Evolutionary conservation across 148 eudicot genomes (phyloP), one percentile per base, ranked within the genome.

Genomic region (Vaccinium darrowii): DNA sequence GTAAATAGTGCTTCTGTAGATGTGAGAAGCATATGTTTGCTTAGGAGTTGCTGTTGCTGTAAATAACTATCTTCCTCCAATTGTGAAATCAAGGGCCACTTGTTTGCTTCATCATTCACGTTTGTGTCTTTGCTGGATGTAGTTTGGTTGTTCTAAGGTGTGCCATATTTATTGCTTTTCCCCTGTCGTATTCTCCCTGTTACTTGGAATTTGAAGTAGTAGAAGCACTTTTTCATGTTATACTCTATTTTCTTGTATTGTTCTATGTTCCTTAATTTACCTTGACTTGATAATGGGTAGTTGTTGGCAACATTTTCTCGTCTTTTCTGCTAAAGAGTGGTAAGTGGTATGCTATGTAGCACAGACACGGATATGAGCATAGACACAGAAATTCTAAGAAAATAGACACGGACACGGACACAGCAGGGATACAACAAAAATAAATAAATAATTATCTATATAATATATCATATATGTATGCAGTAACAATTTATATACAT

Each of bases 21-120:
- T 85, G n/a, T 77, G 83, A 25, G 72, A 18, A 86, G 74, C n/a
- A 60, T 73, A 57, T 81, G 16, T 71, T 14, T 56, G 73, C 56
- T 84, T 85, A 30, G n/a, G 18, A 81, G 67, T 85, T 82, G 21
- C 52, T 76, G 84, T 57, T 65, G 49, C 13, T 86, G 90, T 86
- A 86, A 86, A 84, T 83, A 88, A 74, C 52, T 39, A n/a, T 65
- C 76, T 43, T 79, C 30, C 65, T 71, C 58, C 6, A 52, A 33
- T 25, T 9, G 67, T 84, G 82, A 36, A 65, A 50, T 62, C 63
- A 62, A 47, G 72, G 76, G 76, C 69, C 78, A 67, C 23, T 27
- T 27, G 23, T 16, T 50, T 27, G 2, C 51, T 65, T 77, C 21
- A 10, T 5, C 43, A 5, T 65, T 19, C 11, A 36, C 3, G 11